phyloP scores from a whole-genome alignment of 2,329 filamentous ascomycete species.

The Endothia cerciana region DNA sequence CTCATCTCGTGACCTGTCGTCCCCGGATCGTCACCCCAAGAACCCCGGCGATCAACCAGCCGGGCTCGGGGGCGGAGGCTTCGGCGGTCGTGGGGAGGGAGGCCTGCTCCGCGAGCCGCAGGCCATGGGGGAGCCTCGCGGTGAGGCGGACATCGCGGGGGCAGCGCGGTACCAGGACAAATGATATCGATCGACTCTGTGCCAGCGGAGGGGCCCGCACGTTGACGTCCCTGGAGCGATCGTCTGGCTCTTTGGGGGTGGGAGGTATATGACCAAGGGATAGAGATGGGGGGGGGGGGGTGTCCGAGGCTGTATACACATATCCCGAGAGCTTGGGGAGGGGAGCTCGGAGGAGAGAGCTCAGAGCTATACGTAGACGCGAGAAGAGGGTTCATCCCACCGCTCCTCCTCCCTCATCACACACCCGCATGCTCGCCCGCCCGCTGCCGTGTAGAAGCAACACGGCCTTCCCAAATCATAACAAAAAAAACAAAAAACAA shows the following conservation, averaged over 20 bases:
- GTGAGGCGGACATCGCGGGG: background rate
- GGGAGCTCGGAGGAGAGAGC: background rate
- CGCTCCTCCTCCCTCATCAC: background rate
- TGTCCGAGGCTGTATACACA: background rate
- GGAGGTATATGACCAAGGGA: background rate
- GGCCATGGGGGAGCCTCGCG: background rate
- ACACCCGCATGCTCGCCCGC: background rate
- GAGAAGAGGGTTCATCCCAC: background rate
- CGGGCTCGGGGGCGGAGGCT: slow-evolving; percentile 39
- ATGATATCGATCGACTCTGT: background rate
- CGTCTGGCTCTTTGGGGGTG: background rate
- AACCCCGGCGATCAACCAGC: background rate
- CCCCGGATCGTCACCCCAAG: background rate
- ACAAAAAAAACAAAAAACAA: background rate
- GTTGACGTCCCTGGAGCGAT: background rate
- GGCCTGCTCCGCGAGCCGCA: slow-evolving; percentile 38
- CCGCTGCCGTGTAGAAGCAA: background rate
- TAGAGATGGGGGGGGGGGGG: background rate
- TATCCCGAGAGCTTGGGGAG: background rate
- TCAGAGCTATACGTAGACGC: background rate
- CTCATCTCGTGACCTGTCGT: background rate
- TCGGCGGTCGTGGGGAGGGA: slow-evolving; percentile 43
- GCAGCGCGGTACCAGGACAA: background rate
- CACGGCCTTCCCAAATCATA: background rate
- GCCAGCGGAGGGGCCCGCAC: background rate